Conservation (phyloP, 306 rosid species). For the Dryas alaskensis region DNA sequence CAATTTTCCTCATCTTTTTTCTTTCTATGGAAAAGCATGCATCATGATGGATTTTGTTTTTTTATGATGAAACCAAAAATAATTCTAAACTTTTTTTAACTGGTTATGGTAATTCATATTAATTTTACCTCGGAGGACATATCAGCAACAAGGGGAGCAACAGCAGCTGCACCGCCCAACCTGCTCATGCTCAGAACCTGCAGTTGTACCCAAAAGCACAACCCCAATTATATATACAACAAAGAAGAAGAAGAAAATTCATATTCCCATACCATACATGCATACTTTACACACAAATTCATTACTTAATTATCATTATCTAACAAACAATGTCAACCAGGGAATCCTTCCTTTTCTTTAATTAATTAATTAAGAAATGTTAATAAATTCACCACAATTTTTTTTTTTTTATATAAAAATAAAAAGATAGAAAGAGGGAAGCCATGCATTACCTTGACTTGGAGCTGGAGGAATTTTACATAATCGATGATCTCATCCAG, state of each 20-base stretch:
- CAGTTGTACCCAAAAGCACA: not conserved
- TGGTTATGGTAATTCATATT: too few species aligned
- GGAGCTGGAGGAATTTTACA: slow-evolving; percentile 94
- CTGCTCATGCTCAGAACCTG: slow-evolving; percentile 99
- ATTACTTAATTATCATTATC: slow-evolving; percentile 9
- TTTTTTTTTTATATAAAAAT: not conserved
- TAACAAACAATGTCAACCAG: slow-evolving; percentile 30
- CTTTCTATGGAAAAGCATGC: not conserved
- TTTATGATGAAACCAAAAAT: too few species aligned
- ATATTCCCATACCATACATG: not conserved
- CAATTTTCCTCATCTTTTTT: not conserved
- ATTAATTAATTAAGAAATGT: not conserved
- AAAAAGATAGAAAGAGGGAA: not conserved
- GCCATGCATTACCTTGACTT: slow-evolving; percentile 71
- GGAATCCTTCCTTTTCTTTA: slow-evolving; percentile 23
- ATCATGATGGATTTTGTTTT: too few species aligned
- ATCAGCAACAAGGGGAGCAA: slow-evolving; percentile 86
- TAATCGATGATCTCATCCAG: slow-evolving; percentile 98
- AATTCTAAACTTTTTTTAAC: too few species aligned
- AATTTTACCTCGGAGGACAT: slow-evolving; percentile 64
- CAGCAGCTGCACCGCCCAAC: slow-evolving; percentile 93
- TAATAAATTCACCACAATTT: not conserved
- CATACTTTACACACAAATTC: not conserved
- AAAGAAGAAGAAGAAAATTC: not conserved
- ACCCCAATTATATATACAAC: not conserved